These are phyloP conservation scores for Craspedostauros australis DNA, from an alignment of 108 stramenopile species.

Conservation along the genomic window DNA sequence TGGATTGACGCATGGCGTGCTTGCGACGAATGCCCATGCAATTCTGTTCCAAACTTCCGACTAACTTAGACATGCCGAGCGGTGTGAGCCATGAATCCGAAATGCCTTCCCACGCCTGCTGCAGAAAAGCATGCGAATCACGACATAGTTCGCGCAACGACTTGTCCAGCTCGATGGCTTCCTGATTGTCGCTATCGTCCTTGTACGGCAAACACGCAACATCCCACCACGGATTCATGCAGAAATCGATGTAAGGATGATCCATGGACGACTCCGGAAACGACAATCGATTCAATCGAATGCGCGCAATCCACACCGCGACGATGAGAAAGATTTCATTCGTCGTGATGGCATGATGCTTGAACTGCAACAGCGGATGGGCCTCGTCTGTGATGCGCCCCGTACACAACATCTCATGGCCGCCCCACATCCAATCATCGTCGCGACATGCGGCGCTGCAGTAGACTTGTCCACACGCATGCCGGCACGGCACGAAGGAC, in stretches of 20 bases:
- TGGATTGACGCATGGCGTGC: slow-evolving; percentile 31
- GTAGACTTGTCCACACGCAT: slow-evolving; percentile 49
- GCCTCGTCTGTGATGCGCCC: slow-evolving; percentile 26
- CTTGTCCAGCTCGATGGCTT: slow-evolving; percentile 14
- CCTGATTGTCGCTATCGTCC: slow-evolving; percentile 9
- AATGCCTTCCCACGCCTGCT: slow-evolving; percentile 12
- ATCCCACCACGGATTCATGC: slow-evolving; percentile 57
- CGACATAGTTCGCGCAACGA: slow-evolving; percentile 33
- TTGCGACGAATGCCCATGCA: slow-evolving; percentile 50
- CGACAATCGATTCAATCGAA: too few species aligned
- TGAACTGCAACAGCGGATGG: slow-evolving; percentile 52
- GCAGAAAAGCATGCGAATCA: slow-evolving; percentile 28
- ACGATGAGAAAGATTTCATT: slow-evolving; percentile 65
- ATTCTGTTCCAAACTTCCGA: slow-evolving; percentile 58
- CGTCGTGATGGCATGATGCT: slow-evolving; percentile 34
- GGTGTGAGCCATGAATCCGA: slow-evolving; percentile 20
- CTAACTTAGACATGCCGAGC: slow-evolving; percentile 31
- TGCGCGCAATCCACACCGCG: slow-evolving; percentile 36
- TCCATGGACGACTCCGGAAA: neutral
- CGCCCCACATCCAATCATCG: slow-evolving; percentile 39
- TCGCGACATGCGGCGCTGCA: slow-evolving; percentile 46
- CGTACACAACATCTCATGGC: slow-evolving; percentile 48
- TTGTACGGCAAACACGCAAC: slow-evolving; percentile 23
- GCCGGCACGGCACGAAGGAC: slow-evolving; percentile 32
- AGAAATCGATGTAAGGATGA: slow-evolving; percentile 38